Evolutionary conservation across 306 rosid genomes (phyloP).

Genomic region (Prunus campanulata): DNA sequence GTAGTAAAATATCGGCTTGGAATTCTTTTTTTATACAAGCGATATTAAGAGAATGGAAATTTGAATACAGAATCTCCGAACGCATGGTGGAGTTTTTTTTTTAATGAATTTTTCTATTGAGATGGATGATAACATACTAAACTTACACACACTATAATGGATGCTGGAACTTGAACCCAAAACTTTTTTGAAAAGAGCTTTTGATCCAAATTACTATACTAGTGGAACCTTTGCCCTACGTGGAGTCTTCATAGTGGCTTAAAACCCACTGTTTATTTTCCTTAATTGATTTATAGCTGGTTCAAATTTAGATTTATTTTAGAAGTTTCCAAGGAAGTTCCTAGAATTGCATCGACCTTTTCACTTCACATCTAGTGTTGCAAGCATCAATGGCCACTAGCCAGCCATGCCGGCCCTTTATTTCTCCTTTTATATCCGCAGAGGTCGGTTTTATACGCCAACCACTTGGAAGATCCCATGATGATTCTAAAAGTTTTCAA

Average conservation of each 20-base stretch:
- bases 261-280: not conserved
- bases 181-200: accelerated
- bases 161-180: no score
- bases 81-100: no score
- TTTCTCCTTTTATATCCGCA: conserved; percentile 9
- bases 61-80: accelerated
- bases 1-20: no score
- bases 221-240: no score
- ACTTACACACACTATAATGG: no score
- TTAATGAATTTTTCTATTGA: accelerated
- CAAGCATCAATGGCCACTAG: conserved; percentile 32
- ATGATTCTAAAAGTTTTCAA: conserved; percentile 43
- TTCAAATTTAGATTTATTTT: not conserved
- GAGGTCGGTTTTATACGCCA: conserved; percentile 38
- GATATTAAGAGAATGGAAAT: no score
- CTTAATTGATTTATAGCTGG: not conserved
- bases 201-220: no score
- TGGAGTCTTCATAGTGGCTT: not conserved
- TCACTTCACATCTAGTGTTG: conserved; percentile 5
- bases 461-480: conserved; percentile 52
- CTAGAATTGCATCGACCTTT: not conserved
- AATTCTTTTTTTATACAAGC: no score
- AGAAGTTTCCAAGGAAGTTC: conserved; percentile 11
- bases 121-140: accelerated
- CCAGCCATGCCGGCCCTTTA: conserved; percentile 6